phyloP scores from a whole-genome alignment of 805 yeast genomes.

The Candida tibetensis region DNA sequence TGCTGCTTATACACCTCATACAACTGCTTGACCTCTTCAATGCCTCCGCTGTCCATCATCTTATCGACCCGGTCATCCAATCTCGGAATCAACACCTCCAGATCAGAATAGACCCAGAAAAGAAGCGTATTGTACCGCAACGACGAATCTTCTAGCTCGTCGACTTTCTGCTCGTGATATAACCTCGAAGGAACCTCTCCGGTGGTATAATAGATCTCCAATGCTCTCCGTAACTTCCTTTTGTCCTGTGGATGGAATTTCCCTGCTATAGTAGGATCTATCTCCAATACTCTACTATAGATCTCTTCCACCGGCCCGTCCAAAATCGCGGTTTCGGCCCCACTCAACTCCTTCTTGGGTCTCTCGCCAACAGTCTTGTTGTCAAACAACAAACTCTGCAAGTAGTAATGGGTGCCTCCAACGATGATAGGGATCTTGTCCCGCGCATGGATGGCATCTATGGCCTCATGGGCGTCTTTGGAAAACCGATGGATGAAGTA shows the following conservation, averaged over 20 bases:
- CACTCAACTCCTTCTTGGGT: constrained; percentile 27
- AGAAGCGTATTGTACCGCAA: constrained; percentile 62
- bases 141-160: constrained; percentile 42
- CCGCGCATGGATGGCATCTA: constrained; percentile 60
- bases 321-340: constrained; percentile 39
- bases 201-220: constrained; percentile 73
- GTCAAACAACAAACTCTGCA: constrained; percentile 71
- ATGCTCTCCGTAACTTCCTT: constrained; percentile 72
- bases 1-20: constrained; percentile 41
- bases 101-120: constrained; percentile 79
- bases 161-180: constrained; percentile 57
- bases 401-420: constrained; percentile 95
- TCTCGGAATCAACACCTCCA: constrained; percentile 53
- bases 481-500: constrained; percentile 79
- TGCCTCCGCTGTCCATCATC: constrained; percentile 72
- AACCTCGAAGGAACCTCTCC: constrained; percentile 68
- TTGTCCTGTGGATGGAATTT: constrained; percentile 93
- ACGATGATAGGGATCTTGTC: constrained; percentile 84
- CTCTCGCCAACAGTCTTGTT: constrained; percentile 52
- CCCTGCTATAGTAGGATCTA: constrained; percentile 70
- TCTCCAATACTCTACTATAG: constrained; percentile 43
- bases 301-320: constrained; percentile 54
- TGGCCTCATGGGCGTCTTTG: constrained; percentile 60
- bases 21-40: constrained; percentile 64
- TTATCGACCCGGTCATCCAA: constrained; percentile 78